Conservation (phyloP, 345 rosid species). For the Hirschfeldia incana region DNA sequence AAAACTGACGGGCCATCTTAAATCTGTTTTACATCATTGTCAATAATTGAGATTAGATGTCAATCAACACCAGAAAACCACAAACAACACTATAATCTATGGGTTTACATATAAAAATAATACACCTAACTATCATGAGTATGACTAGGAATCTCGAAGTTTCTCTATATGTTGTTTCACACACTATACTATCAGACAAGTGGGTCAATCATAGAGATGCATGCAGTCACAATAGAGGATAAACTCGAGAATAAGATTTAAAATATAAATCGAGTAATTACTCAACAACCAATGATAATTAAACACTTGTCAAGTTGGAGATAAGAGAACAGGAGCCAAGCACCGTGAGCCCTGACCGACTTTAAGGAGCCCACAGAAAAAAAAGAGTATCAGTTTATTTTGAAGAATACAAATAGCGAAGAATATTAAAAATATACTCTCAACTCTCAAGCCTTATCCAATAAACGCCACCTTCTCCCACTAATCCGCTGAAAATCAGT, state of each 20-base stretch:
- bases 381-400: conserved; percentile 25
- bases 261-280: not conserved
- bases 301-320: conserved; percentile 20
- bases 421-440: conserved; percentile 28
- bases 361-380: conserved; percentile 20
- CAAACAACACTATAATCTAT: not conserved
- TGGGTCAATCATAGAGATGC: not conserved
- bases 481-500: conserved; percentile 23
- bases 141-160: not conserved
- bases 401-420: not conserved
- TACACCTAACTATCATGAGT: conserved; percentile 15
- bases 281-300: not conserved
- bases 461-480: conserved; percentile 29
- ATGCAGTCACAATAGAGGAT: not conserved
- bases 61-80: not conserved
- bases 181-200: not conserved
- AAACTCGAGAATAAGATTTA: not conserved
- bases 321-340: not conserved
- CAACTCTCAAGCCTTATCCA: conserved; percentile 33
- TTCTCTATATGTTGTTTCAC: not conserved
- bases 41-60: conserved; percentile 31
- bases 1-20: conserved; percentile 5
- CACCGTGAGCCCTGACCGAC: not conserved
- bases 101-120: not conserved
- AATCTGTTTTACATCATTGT: not conserved